Evolutionary conservation across 2,329 filamentous ascomycete genomes (phyloP).

Genomic region (Aspergillus ochraceus): DNA sequence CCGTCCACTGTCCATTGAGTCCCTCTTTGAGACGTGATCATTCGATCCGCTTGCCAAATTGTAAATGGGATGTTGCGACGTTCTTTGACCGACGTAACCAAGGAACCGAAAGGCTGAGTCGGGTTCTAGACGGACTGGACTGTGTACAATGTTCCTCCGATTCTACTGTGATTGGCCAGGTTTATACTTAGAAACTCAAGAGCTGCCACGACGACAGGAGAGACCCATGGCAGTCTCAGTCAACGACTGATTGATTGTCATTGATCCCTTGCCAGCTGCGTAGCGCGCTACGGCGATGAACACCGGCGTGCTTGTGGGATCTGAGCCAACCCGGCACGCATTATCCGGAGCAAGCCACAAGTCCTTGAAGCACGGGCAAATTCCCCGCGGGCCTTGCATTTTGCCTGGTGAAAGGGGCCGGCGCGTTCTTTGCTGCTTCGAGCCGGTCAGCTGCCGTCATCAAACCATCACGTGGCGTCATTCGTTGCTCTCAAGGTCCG

Average conservation of each 20-base stretch:
- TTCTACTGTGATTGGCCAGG: constrained; percentile 6
- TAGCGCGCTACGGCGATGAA: neutral
- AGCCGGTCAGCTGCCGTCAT: constrained; percentile 27
- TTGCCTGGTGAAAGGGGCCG: neutral
- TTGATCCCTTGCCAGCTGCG: neutral
- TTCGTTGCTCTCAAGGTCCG: constrained; percentile 12
- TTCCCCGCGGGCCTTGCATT: neutral
- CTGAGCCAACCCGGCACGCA: neutral
- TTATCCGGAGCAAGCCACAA: neutral
- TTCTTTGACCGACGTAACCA: constrained; percentile 3
- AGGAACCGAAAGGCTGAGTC: constrained; percentile 7
- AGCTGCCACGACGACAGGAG: neutral
- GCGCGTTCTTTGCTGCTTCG: constrained; percentile 8
- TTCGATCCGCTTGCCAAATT: constrained; percentile 1
- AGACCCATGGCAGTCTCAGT: neutral
- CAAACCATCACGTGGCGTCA: constrained; percentile 32
- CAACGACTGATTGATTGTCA: neutral
- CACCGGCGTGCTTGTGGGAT: neutral
- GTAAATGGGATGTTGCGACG: constrained; percentile 9
- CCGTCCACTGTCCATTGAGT: neutral
- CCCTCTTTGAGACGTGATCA: neutral
- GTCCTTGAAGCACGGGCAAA: too few relatives aligned
- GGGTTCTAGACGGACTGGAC: constrained; percentile 10
- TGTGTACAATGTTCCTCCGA: neutral
- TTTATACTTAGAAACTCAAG: constrained; percentile 9